These are phyloP conservation scores for Daldinia eschscholtzii DNA, from an alignment of 2,329 filamentous ascomycete genomes.

Conservation along the genomic window DNA sequence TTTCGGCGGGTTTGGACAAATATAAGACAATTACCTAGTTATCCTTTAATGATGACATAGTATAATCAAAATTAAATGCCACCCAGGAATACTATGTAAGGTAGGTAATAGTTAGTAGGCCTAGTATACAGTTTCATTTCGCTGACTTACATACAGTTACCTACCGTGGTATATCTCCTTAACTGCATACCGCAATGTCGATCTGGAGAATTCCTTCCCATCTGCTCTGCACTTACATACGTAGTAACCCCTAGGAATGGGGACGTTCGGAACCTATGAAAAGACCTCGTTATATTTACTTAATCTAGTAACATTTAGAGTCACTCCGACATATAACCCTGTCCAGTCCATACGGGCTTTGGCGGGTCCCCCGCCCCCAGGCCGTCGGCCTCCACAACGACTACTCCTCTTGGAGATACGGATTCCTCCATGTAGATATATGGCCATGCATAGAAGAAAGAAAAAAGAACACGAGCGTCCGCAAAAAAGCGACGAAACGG, in stretches of 20 bases:
- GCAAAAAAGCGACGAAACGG: neutral
- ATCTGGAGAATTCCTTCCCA: neutral
- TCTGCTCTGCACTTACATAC: neutral
- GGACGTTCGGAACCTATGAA: neutral
- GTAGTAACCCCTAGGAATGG: neutral
- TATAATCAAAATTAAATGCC: neutral
- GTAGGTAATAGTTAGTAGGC: neutral
- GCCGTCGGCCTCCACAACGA: neutral
- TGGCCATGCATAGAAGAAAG: neutral
- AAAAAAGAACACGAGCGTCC: neutral
- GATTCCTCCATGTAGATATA: neutral
- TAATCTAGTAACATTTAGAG: neutral
- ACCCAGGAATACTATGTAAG: neutral
- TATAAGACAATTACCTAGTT: neutral
- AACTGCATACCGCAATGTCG: slow-evolving; percentile 12
- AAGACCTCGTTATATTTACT: neutral
- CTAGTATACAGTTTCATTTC: slow-evolving; percentile 3
- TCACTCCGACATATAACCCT: neutral
- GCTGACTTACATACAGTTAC: neutral
- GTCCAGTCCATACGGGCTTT: slow-evolving; percentile 2
- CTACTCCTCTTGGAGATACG: slow-evolving; percentile 4
- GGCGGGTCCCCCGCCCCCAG: neutral
- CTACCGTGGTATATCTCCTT: neutral
- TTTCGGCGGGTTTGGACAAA: slow-evolving; percentile 1
- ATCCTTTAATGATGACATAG: slow-evolving; percentile 1